phyloP scores from a whole-genome alignment of 1,139 yeast genomes.

The Kodamaea sp. region DNA sequence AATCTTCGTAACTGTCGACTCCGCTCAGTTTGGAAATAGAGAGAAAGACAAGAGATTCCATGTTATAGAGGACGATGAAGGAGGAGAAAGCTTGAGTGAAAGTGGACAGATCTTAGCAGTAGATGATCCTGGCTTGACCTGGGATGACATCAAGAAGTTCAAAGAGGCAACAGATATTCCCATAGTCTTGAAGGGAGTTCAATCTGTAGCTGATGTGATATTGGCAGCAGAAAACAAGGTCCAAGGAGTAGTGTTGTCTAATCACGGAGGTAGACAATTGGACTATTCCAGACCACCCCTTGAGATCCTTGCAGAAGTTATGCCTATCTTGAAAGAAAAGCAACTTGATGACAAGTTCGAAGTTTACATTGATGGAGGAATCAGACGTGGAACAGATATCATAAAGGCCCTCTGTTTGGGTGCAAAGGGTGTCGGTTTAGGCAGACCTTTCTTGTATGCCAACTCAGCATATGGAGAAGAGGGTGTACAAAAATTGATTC shows the following conservation, averaged over 20 bases:
- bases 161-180: constrained; percentile 60
- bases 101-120: constrained; percentile 76
- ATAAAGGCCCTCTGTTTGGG: constrained; percentile 69
- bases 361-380: constrained; percentile 64
- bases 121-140: constrained; percentile 73
- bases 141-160: constrained; percentile 62
- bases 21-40: constrained; percentile 91
- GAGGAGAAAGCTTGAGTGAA: constrained; percentile 76
- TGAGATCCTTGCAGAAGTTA: constrained; percentile 66
- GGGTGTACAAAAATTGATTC: constrained; percentile 82
- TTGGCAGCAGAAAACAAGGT: constrained; percentile 63
- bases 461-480: constrained; percentile 72
- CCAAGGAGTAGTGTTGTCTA: constrained; percentile 67
- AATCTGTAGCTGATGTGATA: constrained; percentile 66
- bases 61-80: constrained; percentile 63
- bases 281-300: constrained; percentile 69
- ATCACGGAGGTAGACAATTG: constrained; percentile 76
- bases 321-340: constrained; percentile 52
- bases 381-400: constrained; percentile 69
- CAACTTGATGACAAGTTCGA: constrained; percentile 49
- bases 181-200: constrained; percentile 69
- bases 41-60: constrained; percentile 63
- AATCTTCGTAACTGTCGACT: constrained; percentile 85
- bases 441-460: constrained; percentile 71
- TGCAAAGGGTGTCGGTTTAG: constrained; percentile 72